These are phyloP conservation scores for Alnus rubra DNA, from an alignment of 306 rosid species.

Conservation along the genomic window DNA sequence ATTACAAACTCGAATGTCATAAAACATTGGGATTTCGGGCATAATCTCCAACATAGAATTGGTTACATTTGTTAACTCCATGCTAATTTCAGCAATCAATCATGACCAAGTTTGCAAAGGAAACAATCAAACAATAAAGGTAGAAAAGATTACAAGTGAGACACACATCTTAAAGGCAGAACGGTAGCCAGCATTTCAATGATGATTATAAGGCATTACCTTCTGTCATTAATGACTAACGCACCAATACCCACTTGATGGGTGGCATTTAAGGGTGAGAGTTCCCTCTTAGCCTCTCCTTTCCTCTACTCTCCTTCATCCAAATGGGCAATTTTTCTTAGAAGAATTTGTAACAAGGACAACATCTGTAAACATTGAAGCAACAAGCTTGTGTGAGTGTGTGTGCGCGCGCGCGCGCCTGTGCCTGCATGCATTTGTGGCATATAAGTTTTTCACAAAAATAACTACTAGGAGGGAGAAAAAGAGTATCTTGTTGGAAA, in stretches of 20 bases:
- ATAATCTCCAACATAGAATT: no score
- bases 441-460: background rate
- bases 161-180: background rate
- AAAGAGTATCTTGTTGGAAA: background rate
- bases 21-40: no score
- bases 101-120: background rate
- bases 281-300: background rate
- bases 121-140: background rate
- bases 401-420: no score
- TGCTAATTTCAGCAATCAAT: background rate
- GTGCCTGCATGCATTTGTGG: background rate
- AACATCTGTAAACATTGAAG: no score
- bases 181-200: background rate
- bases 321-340: background rate
- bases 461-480: background rate
- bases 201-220: slow-evolving; percentile 42
- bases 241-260: slow-evolving; percentile 79
- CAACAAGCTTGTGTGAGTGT: no score
- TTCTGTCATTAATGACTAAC: slow-evolving; percentile 63
- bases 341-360: background rate
- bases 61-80: no score
- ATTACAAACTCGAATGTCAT: no score
- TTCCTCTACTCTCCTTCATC: background rate
- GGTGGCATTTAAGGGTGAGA: slow-evolving; percentile 68
- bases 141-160: background rate